Base-by-base conservation (phyloP, 768 basidiomycete genomes). In the Termitomyces sp. region DNA sequence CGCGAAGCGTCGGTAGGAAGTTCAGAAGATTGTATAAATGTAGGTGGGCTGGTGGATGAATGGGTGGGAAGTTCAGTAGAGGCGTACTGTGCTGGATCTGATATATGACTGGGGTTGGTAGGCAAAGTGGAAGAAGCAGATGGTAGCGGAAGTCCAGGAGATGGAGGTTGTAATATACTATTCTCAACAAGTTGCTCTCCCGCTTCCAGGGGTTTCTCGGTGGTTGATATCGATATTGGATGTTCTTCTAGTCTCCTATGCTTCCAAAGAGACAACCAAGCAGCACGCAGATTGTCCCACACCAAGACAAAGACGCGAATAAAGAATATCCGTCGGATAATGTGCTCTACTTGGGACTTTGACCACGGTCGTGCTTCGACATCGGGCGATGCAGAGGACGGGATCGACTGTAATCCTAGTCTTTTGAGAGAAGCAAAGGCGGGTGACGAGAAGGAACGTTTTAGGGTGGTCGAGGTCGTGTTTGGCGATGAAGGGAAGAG, bases 281-380 rank as follows among this genome's bases (percentile, higher is more conserved):
- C 83, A 8, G 82, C 78, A 63, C 81, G 83, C 65, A 93, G 73
- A 52, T 84, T 81, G 67, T 88, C 79, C 89, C 91, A 93, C 58
- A 87, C 78, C 43, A 87, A 63, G 47, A 86, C 79, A 62, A 91
- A 81, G 62, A 91, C 77, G 47, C 88, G 89, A 63, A 91, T 80
- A 68, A 92, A 80, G 79, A 87, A 86, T 67, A 91, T 77, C 52
- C 85, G 85, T 69, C 83, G 77, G 58, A 86, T 71, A 63, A 80
- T 70, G 51, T 75, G 74, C 55, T 80, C 80, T 66, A 80, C 71
- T 63, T 69, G 72, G 54, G 68, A 72, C 60, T 75, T 79, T 61
- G 72, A 76, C 64, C 74, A 75, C 60, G 73, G 68, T 52, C 61
- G 71, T 61, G 70, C 38, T 57, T 63, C 69, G 61, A 73, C 63